phyloP scores from a whole-genome alignment of 257 asterid genomes.

The Rhazya stricta region DNA sequence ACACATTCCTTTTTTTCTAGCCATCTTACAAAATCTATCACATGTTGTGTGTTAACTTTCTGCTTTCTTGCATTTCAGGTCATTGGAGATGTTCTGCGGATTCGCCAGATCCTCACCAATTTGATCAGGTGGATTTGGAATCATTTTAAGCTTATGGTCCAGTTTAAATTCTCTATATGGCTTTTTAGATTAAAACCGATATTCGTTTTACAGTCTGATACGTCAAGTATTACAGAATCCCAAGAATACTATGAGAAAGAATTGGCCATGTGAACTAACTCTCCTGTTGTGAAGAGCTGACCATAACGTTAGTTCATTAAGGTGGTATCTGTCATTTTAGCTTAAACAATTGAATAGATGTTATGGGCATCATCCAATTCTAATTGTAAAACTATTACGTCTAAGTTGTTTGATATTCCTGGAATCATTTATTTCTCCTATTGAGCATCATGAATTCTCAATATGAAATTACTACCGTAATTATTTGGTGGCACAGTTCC shows the following conservation, averaged over 20 bases:
- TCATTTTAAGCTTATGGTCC: slow-evolving; percentile 1
- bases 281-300: background rate
- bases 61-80: slow-evolving; percentile 40
- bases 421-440: background rate
- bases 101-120: slow-evolving; percentile 91
- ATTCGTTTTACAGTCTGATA: background rate
- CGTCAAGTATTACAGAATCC: background rate
- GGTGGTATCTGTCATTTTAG: background rate
- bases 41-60: background rate
- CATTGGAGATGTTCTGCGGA: slow-evolving; percentile 77
- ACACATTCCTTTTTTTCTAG: background rate
- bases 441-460: background rate
- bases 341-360: too few species aligned
- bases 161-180: background rate
- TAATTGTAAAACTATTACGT: background rate
- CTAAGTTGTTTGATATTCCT: background rate
- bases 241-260: background rate
- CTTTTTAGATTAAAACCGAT: background rate
- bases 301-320: background rate
- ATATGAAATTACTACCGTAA: background rate
- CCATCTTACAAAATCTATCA: background rate
- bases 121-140: slow-evolving; percentile 59
- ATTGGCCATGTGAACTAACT: background rate
- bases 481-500: background rate
- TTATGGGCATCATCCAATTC: background rate